Conservation (phyloP, 345 rosid genomes). For the Hypericum perforatum region DNA sequence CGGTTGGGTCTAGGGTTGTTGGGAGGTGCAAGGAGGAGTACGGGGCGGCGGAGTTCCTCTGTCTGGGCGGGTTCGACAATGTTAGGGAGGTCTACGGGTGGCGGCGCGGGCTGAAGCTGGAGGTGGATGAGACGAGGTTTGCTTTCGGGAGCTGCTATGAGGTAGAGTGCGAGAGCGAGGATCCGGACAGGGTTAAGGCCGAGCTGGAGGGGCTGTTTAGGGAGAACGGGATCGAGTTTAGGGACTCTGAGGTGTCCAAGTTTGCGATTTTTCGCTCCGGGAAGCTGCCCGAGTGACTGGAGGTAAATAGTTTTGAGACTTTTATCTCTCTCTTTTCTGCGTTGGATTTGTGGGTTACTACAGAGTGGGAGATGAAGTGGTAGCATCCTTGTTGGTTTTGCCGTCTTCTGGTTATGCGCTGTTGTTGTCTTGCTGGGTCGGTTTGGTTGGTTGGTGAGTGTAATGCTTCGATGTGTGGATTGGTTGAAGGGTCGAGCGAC, state of each 20-base stretch:
- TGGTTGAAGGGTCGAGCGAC: no score
- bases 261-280: slow-evolving; percentile 69
- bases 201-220: slow-evolving; percentile 53
- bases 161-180: slow-evolving; percentile 69
- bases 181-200: slow-evolving; percentile 58
- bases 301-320: no score
- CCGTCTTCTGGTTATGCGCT: no score
- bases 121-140: slow-evolving; percentile 76
- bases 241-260: slow-evolving; percentile 59
- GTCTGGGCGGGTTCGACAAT: slow-evolving; percentile 85
- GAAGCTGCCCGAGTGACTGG: slow-evolving; percentile 37
- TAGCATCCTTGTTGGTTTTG: no score
- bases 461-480: no score
- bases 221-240: slow-evolving; percentile 41
- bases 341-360: no score
- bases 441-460: no score
- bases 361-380: no score
- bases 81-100: slow-evolving; percentile 55
- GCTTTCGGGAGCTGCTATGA: slow-evolving; percentile 64
- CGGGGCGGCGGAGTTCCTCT: slow-evolving; percentile 43
- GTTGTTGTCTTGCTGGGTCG: no score
- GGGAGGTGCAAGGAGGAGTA: slow-evolving; percentile 61
- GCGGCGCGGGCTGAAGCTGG: slow-evolving; percentile 69
- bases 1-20: slow-evolving; percentile 45
- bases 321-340: no score